phyloP scores from a whole-genome alignment of 176 grass and related monocot genomes.

The Pharus latifolius region DNA sequence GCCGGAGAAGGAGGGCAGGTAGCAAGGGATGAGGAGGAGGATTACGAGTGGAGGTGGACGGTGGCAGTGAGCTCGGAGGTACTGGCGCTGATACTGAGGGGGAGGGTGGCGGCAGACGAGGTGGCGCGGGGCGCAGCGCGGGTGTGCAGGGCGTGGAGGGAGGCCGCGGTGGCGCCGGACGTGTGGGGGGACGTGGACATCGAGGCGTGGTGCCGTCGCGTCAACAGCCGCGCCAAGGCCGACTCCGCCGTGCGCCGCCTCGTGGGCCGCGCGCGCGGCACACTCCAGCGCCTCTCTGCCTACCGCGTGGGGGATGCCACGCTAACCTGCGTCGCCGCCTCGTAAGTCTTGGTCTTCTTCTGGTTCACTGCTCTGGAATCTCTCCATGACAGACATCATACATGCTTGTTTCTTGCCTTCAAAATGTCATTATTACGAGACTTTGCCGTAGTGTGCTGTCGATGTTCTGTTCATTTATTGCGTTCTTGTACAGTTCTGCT shows the following conservation, averaged over 20 bases:
- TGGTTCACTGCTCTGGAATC: background rate
- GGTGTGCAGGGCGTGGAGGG: conserved; percentile 49
- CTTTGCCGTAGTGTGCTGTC: background rate
- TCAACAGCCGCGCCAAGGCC: conserved; percentile 30
- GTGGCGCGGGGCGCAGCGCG: conserved; percentile 32
- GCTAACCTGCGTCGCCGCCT: conserved; percentile 21
- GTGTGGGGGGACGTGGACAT: conserved; percentile 45
- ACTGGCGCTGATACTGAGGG: conserved; percentile 32
- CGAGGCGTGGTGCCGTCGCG: conserved; percentile 57
- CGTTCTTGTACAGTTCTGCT: background rate
- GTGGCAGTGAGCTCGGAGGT: conserved; percentile 45
- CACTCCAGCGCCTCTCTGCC: conserved; percentile 37
- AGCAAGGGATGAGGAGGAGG: background rate
- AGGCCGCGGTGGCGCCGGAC: conserved; percentile 23
- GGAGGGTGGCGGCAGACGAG: conserved; percentile 27
- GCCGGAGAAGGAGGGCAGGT: background rate
- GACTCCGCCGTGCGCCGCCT: conserved; percentile 36
- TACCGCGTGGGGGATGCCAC: conserved; percentile 34
- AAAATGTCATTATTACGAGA: background rate
- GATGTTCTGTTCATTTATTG: background rate
- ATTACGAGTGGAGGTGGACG: conserved; percentile 24
- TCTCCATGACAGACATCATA: no score
- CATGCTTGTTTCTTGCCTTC: background rate
- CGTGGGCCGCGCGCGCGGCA: conserved; percentile 30
- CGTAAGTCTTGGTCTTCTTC: background rate